These are phyloP conservation scores for Volutella citrinella DNA, from an alignment of 2,329 filamentous ascomycete species.

Conservation along the genomic window DNA sequence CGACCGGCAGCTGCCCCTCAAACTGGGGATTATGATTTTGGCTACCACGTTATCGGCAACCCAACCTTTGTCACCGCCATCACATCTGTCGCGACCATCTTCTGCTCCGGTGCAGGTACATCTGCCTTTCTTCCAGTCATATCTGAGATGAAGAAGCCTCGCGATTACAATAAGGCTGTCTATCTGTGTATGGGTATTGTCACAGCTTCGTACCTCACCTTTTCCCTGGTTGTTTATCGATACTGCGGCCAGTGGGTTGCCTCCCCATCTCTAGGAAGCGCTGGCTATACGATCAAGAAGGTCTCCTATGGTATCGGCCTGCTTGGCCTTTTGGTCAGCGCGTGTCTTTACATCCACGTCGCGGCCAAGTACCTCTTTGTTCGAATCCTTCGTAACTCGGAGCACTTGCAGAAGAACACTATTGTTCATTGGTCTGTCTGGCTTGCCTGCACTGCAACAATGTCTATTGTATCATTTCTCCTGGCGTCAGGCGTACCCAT, in stretches of 20 bases:
- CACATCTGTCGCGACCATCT: constrained; percentile 55
- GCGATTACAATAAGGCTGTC: constrained; percentile 37
- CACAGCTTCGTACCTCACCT: constrained; percentile 54
- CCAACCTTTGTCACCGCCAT: constrained; percentile 59
- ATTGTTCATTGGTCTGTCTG: constrained; percentile 34
- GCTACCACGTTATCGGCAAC: constrained; percentile 53
- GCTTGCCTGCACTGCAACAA: constrained; percentile 30
- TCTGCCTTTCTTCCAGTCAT: constrained; percentile 63
- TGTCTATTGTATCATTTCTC: constrained; percentile 29
- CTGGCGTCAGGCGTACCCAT: constrained; percentile 33
- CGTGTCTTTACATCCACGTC: constrained; percentile 28
- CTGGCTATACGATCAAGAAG: constrained; percentile 58
- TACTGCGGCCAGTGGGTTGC: constrained; percentile 63
- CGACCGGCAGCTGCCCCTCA: constrained; percentile 60
- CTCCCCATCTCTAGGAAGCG: constrained; percentile 58
- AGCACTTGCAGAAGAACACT: constrained; percentile 34
- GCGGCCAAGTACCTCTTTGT: constrained; percentile 41
- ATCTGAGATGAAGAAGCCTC: constrained; percentile 56
- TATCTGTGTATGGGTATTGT: constrained; percentile 58
- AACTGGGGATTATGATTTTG: constrained; percentile 56
- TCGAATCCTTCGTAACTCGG: constrained; percentile 33
- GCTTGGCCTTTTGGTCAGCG: constrained; percentile 24
- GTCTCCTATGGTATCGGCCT: constrained; percentile 59
- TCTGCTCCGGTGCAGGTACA: constrained; percentile 57
- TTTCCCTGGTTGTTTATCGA: constrained; percentile 58